Conservation (phyloP, 2,329 filamentous ascomycete species). For the Calonectria montana region DNA sequence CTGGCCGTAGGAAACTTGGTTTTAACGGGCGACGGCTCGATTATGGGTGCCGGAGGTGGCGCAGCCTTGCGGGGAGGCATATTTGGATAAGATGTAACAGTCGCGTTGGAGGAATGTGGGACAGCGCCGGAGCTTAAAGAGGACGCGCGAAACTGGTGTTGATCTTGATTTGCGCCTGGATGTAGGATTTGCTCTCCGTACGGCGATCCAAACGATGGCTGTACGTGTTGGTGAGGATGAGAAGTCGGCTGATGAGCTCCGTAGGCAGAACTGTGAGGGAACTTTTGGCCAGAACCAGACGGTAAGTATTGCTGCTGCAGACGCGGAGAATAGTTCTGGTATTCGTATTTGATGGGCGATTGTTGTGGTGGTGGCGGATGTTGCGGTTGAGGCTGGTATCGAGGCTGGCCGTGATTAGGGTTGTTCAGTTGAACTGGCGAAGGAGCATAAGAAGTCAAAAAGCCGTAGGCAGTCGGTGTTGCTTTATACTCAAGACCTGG, state of each 20-base stretch:
- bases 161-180: constrained; percentile 20
- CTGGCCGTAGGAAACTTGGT: constrained; percentile 97
- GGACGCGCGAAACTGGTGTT: constrained; percentile 32
- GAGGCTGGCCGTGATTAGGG: constrained; percentile 41
- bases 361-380: constrained; percentile 41
- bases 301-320: constrained; percentile 34
- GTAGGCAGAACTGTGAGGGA: constrained; percentile 21
- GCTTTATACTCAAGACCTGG: constrained; percentile 48
- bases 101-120: constrained; percentile 23
- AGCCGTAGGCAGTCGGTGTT: constrained; percentile 44
- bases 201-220: constrained; percentile 26
- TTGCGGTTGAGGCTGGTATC: constrained; percentile 39
- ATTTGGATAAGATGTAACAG: constrained; percentile 25
- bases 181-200: constrained; percentile 29
- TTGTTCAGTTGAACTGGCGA: constrained; percentile 33
- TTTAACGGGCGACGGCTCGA: constrained; percentile 79
- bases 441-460: constrained; percentile 36
- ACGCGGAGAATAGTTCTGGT: constrained; percentile 37
- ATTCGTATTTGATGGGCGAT: constrained; percentile 33
- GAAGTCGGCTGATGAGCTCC: constrained; percentile 19
- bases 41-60: constrained; percentile 51
- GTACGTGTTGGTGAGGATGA: constrained; percentile 30
- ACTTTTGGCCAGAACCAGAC: constrained; percentile 18
- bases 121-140: constrained; percentile 14
- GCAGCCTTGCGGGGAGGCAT: constrained; percentile 52